Evolutionary conservation across 441 rosid species (phyloP).

Genomic region (Pelargonium cotyledonis): DNA sequence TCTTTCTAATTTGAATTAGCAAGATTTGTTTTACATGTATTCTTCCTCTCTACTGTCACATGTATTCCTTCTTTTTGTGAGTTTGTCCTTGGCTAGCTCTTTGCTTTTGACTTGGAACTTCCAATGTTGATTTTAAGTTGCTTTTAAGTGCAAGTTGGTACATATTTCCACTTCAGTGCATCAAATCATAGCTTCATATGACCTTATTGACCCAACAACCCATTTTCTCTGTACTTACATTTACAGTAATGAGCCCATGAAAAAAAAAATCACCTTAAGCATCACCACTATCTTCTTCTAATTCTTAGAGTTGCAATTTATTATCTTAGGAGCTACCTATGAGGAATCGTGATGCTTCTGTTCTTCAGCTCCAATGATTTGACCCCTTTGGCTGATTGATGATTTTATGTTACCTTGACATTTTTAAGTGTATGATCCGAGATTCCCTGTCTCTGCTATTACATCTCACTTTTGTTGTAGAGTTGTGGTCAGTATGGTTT

Average conservation of each 20-base stretch:
- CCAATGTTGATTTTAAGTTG: slow-evolving; percentile 8
- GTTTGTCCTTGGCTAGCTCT: neutral
- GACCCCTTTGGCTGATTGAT: neutral
- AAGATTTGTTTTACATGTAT: neutral
- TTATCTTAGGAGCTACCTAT: neutral
- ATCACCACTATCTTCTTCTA: neutral
- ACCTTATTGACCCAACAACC: slow-evolving; percentile 16
- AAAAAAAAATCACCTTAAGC: neutral
- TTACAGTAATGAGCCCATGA: neutral
- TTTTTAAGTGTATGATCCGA: neutral
- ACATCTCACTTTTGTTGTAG: neutral
- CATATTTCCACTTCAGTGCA: slow-evolving; percentile 15
- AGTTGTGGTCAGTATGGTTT: slow-evolving; percentile 31
- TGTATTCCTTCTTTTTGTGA: neutral
- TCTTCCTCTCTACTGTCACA: neutral
- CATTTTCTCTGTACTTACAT: slow-evolving; percentile 2
- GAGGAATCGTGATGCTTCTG: neutral
- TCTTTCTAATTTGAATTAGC: neutral
- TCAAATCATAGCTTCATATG: slow-evolving; percentile 19
- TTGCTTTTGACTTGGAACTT: slow-evolving; percentile 6
- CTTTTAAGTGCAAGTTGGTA: slow-evolving; percentile 22
- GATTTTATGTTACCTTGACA: neutral
- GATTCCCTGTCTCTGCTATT: no score
- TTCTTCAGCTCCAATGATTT: neutral
- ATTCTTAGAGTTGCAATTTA: neutral